Percentiles rank a stretch among this genome's conserved stretches.
These are phyloP conservation scores for Cydonia oblonga DNA, from an alignment of 331 rosid species.

Conservation along the genomic window DNA sequence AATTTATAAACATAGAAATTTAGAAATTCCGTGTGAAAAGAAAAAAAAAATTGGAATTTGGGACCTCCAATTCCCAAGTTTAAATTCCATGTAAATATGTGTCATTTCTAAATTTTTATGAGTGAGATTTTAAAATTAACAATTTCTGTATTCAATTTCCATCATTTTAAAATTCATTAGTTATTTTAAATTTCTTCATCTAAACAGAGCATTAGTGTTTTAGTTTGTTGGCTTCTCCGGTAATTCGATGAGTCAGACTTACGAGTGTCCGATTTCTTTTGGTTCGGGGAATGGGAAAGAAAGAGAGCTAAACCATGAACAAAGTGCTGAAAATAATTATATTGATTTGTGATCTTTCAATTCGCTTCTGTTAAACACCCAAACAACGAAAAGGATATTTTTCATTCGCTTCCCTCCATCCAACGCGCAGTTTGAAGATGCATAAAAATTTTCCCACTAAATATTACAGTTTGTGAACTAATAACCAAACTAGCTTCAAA, in stretches of 20 bases:
- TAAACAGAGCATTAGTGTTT: no score
- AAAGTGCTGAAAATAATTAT: not conserved
- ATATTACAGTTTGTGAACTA: not conserved
- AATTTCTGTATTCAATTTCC: no score
- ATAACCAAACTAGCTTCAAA: constrained; percentile 22
- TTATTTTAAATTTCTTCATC: no score
- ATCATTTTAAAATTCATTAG: no score
- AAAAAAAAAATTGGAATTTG: no score
- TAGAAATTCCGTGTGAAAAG: no score
- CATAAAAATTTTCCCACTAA: not conserved
- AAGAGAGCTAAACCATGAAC: not conserved
- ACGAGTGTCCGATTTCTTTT: no score
- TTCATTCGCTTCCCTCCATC: not conserved
- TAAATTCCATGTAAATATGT: rapidly evolving
- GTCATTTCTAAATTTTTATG: no score
- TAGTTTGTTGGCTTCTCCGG: no score
- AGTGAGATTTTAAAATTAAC: no score
- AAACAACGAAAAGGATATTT: not conserved
- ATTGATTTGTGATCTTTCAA: not conserved
- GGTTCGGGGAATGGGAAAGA: not conserved
- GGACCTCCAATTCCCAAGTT: rapidly evolving
- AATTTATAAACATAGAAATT: no score
- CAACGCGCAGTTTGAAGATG: not conserved
- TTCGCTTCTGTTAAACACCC: not conserved
- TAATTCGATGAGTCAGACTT: no score